Percentiles rank a stretch among this genome's conserved stretches.
These are phyloP conservation scores for Botrytis porri DNA, from an alignment of 2,329 filamentous ascomycete species.

Conservation along the genomic window DNA sequence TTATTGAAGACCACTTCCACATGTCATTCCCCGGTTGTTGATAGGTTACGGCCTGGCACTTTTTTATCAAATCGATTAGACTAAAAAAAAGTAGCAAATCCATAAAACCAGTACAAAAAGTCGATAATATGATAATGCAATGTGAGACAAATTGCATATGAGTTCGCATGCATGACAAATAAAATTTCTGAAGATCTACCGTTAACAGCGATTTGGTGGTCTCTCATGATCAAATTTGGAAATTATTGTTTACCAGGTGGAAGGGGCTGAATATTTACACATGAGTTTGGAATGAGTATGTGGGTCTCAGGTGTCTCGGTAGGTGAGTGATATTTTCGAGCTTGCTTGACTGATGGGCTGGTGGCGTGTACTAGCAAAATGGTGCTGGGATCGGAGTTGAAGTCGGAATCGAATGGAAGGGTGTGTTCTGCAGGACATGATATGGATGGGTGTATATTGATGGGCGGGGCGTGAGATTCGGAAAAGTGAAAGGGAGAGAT, in stretches of 20 bases:
- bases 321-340: background rate
- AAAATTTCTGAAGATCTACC: background rate
- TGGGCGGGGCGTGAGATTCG: background rate
- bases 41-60: conserved; percentile 24
- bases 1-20: conserved; percentile 21
- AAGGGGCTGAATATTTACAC: background rate
- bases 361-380: background rate
- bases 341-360: background rate
- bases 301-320: background rate
- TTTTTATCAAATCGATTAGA: conserved; percentile 30
- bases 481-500: background rate
- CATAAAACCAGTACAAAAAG: conserved; percentile 23
- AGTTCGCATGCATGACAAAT: background rate
- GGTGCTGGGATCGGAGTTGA: background rate
- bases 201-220: background rate
- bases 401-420: background rate
- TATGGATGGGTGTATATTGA: background rate
- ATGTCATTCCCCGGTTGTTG: conserved; percentile 19
- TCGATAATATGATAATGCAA: background rate
- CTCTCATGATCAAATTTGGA: too few relatives aligned
- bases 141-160: background rate
- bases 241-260: background rate
- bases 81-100: conserved; percentile 37
- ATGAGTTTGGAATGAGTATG: background rate
- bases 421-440: background rate